Percentiles rank a stretch among this genome's conserved stretches.
Conservation (phyloP, 352 stramenopile species). For the Globisporangium abappressorium region DNA sequence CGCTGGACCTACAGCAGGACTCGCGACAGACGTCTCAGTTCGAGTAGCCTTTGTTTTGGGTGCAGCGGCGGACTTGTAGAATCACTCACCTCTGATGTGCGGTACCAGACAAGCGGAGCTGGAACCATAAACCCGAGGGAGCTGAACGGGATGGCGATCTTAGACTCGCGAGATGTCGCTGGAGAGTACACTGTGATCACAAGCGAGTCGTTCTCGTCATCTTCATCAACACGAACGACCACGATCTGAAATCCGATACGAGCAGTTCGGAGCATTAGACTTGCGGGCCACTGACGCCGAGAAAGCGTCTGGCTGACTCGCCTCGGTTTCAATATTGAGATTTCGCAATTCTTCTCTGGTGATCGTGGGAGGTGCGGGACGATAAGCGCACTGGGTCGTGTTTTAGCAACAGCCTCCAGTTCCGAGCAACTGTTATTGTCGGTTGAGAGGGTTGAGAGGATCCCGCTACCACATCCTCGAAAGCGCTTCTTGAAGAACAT, state of each 20-base stretch:
- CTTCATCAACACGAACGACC: conserved; percentile 25
- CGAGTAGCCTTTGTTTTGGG: neutral
- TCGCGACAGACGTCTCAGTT: neutral
- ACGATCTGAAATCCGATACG: conserved; percentile 15
- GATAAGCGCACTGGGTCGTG: neutral
- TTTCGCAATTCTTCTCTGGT: neutral
- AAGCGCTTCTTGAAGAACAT: conserved; percentile 37
- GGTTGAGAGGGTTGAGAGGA: neutral
- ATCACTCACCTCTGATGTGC: neutral
- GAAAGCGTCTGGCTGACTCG: conserved; percentile 8
- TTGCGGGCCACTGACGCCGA: conserved; percentile 17
- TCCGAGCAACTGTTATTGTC: too few relatives aligned
- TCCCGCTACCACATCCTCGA: neutral
- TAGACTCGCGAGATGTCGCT: neutral
- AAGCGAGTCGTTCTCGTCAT: conserved; percentile 19
- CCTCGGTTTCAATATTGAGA: neutral
- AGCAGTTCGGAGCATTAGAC: conserved; percentile 17
- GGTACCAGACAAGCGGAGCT: conserved; percentile 7
- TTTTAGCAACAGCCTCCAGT: too few relatives aligned
- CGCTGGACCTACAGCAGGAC: conserved; percentile 20
- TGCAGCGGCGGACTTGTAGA: neutral
- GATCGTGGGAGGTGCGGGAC: conserved; percentile 1
- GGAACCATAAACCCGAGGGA: conserved; percentile 23
- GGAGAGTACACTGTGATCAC: conserved; percentile 26
- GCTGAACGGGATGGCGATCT: conserved; percentile 16